Evolutionary conservation across 1,284 basidiomycete species (phyloP).

Genomic region (Fomitiporia mediterranea): DNA sequence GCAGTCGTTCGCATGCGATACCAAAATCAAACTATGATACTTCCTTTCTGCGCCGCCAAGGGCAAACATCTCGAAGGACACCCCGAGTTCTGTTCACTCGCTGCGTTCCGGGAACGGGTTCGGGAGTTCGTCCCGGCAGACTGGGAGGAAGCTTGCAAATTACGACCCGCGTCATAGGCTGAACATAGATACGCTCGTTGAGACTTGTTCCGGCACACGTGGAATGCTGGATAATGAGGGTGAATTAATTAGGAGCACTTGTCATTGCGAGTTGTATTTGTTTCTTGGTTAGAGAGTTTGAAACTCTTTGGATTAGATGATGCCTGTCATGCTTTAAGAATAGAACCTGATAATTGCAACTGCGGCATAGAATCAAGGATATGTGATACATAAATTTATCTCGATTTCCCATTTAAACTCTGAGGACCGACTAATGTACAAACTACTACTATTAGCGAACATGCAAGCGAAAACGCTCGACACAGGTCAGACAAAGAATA

Average conservation of each 20-base stretch:
- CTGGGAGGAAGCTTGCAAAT: slow-evolving; percentile 57
- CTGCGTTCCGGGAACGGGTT: slow-evolving; percentile 60
- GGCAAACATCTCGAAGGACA: slow-evolving; percentile 67
- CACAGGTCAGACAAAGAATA: too few relatives aligned
- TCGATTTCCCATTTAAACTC: too few relatives aligned
- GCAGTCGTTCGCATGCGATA: slow-evolving; percentile 74
- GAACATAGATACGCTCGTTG: too few relatives aligned
- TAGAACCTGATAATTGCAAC: not conserved
- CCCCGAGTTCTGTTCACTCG: slow-evolving; percentile 74
- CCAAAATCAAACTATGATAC: slow-evolving; percentile 60
- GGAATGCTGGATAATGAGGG: too few relatives aligned
- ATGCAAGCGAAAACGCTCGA: too few relatives aligned
- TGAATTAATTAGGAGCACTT: too few relatives aligned
- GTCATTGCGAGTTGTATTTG: too few relatives aligned
- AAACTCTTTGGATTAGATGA: too few relatives aligned
- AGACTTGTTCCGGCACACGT: too few relatives aligned
- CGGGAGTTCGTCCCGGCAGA: slow-evolving; percentile 58
- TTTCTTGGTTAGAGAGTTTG: too few relatives aligned
- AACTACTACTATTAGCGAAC: too few relatives aligned
- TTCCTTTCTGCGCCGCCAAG: slow-evolving; percentile 63
- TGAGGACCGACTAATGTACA: too few relatives aligned
- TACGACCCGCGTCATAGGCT: not conserved
- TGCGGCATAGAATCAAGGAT: not conserved
- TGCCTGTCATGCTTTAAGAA: not conserved
- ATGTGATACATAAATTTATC: not conserved